phyloP scores from a whole-genome alignment of 495 filamentous ascomycete genomes.

The Aspergillus bridgeri region DNA sequence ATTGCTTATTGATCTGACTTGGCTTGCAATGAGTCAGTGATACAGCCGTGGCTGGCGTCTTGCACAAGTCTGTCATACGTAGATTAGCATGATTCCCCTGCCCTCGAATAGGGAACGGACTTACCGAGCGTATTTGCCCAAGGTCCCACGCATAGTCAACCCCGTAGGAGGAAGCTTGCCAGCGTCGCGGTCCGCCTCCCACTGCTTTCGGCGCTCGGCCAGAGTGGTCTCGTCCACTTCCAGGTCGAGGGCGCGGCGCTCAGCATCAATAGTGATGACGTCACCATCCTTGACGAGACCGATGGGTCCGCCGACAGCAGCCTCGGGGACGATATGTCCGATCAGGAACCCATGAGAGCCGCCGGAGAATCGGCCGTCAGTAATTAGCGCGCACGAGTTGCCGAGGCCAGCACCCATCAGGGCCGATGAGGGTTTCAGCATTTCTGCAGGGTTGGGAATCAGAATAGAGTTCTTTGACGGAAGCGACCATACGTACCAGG shows the following conservation, averaged over 20 bases:
- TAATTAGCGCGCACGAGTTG: constrained; percentile 55
- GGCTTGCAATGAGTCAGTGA: constrained; percentile 38
- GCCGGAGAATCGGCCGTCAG: constrained; percentile 47
- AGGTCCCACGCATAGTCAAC: constrained; percentile 63
- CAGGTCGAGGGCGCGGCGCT: constrained; percentile 48
- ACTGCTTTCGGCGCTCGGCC: constrained; percentile 58
- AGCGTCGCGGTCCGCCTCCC: constrained; percentile 43
- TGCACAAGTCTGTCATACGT: constrained; percentile 52
- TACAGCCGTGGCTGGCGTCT: constrained; percentile 65
- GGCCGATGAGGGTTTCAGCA: constrained; percentile 80
- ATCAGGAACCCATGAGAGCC: constrained; percentile 53
- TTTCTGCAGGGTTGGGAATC: constrained; percentile 48
- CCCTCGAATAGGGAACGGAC: constrained; percentile 5
- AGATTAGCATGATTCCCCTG: no score
- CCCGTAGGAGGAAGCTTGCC: constrained; percentile 35
- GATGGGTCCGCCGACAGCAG: constrained; percentile 55
- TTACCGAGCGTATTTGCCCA: constrained; percentile 82
- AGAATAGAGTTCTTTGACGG: no score
- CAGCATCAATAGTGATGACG: constrained; percentile 53
- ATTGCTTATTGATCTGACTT: no score
- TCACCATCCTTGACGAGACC: constrained; percentile 55
- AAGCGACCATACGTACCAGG: constrained; percentile 48
- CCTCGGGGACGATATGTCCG: constrained; percentile 55
- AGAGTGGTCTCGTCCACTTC: constrained; percentile 56
- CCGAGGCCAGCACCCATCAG: constrained; percentile 86